Percentiles rank a stretch among this genome's conserved stretches.
Conservation (phyloP, 2,329 filamentous ascomycete species). For the Aspergillus quadricinctus region DNA sequence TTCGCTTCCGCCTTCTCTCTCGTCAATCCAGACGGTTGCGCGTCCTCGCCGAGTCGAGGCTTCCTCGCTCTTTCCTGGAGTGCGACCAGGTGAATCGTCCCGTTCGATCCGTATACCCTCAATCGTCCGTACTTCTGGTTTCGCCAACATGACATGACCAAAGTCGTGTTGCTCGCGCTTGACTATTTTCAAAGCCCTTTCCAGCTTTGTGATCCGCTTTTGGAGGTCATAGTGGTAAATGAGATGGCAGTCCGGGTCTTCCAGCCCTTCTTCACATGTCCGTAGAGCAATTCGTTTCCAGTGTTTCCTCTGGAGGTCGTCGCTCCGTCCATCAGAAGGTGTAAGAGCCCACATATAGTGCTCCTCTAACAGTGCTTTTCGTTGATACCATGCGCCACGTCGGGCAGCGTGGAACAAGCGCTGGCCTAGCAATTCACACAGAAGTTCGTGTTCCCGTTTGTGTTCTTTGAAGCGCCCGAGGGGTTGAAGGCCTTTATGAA, state of each 20-base stretch:
- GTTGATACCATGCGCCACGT: slow-evolving; percentile 90
- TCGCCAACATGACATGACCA: slow-evolving; percentile 72
- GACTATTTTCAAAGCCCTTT: slow-evolving; percentile 75
- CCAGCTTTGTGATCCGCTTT: slow-evolving; percentile 87
- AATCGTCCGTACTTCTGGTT: slow-evolving; percentile 70
- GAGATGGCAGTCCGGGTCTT: slow-evolving; percentile 83
- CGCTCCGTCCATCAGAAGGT: slow-evolving; percentile 43
- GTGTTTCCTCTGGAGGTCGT: slow-evolving; percentile 67
- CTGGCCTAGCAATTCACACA: slow-evolving; percentile 73
- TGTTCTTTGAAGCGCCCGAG: slow-evolving; percentile 80
- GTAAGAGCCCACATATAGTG: slow-evolving; percentile 77
- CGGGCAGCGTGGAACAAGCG: slow-evolving; percentile 79
- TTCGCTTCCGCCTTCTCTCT: slow-evolving; percentile 62
- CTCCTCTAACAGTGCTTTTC: slow-evolving; percentile 89
- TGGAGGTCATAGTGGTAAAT: slow-evolving; percentile 94
- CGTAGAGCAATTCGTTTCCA: slow-evolving; percentile 73
- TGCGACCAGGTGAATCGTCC: slow-evolving; percentile 40
- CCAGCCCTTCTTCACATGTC: slow-evolving; percentile 82
- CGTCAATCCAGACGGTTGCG: slow-evolving; percentile 83
- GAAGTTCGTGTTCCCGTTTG: slow-evolving; percentile 66
- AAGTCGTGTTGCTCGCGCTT: slow-evolving; percentile 91
- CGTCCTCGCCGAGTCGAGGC: slow-evolving; percentile 28
- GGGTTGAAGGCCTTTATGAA: slow-evolving; percentile 79
- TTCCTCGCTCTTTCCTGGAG: slow-evolving; percentile 10
- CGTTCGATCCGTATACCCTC: slow-evolving; percentile 73